Conservation (phyloP, 2,329 filamentous ascomycete species). For the Monilinia aucupariae region DNA sequence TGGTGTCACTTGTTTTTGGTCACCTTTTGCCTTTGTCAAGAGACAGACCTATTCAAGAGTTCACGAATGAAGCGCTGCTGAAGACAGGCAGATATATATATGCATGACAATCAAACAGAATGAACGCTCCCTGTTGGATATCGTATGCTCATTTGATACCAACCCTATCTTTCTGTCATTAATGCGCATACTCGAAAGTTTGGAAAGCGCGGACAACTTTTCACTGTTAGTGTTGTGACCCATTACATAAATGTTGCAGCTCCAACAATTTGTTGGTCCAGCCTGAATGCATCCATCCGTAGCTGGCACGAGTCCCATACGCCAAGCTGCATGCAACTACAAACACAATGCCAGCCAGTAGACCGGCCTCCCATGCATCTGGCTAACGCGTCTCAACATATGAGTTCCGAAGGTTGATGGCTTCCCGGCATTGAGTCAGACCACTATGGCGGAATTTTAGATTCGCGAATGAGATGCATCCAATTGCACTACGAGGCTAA, state of each 20-base stretch:
- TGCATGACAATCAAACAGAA: conserved; percentile 3
- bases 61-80: not conserved
- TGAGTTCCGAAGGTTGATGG: conserved; percentile 2
- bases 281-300: not conserved
- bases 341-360: conserved; percentile 6
- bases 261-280: conserved; percentile 12
- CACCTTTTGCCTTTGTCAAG: too few relatives aligned
- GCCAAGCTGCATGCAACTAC: conserved; percentile 6
- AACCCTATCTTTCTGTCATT: not conserved
- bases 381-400: conserved; percentile 4
- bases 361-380: conserved; percentile 6
- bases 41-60: not conserved
- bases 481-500: not conserved
- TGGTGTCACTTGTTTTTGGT: too few relatives aligned
- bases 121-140: not conserved
- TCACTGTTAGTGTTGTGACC: not conserved
- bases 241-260: conserved; percentile 4
- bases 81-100: not conserved
- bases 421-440: conserved; percentile 9
- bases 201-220: not conserved
- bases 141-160: not conserved
- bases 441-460: conserved; percentile 14
- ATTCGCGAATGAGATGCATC: conserved; percentile 8
- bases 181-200: not conserved
- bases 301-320: conserved; percentile 10